Base-by-base conservation (phyloP, 805 yeast species). In the Peterozyma xylosa region DNA sequence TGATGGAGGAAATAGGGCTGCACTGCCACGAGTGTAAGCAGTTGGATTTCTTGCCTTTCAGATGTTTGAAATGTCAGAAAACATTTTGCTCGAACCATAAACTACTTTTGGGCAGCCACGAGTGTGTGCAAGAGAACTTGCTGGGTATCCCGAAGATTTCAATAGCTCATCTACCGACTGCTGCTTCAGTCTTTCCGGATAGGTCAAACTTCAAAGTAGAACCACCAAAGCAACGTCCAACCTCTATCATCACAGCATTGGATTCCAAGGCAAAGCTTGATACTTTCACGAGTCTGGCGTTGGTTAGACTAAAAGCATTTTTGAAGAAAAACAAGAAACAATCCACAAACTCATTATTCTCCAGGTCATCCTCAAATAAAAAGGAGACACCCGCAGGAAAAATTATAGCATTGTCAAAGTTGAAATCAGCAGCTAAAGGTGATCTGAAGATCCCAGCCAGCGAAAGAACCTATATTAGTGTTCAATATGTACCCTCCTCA, bases 1-100 rank as follows among this genome's bases (percentile, higher is more conserved):
- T 78, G 49, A 61, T 80, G 57, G 73, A 80, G 39, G 37, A 44
- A 30, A 69, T 80, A 5, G 86, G 86, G n/a, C 58, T 70, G 45
- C 76, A 77, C 52, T 80, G 86, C 56, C 52, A 57, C 27, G 60
- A 68, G 14, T 80, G 86, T 54, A 62, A 69, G 38, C 66, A 64
- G 48, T 60, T 78, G 6, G 86, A 80, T 54, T 80, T 79, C 49
- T 60, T 80, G 29, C 86, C 86, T 14, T 79, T 69, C 53, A 58
- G 57, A 14, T 80, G 86, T 54, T 72, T 70, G 37, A 67, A 64
- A 42, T 74, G 80, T 53, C 53, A 66, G 10, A 50, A 54, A 18
- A 59, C 67, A 2, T 79, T 57, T 51, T 79, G 86, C 53, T 63
- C 71, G 9, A 68, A 70, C 36, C 86, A 79, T 53, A 53, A 81